Evolutionary conservation across 305 asterid genomes (phyloP), one percentile per base, ranked within the genome.

Genomic region (Fraxinus platypoda): DNA sequence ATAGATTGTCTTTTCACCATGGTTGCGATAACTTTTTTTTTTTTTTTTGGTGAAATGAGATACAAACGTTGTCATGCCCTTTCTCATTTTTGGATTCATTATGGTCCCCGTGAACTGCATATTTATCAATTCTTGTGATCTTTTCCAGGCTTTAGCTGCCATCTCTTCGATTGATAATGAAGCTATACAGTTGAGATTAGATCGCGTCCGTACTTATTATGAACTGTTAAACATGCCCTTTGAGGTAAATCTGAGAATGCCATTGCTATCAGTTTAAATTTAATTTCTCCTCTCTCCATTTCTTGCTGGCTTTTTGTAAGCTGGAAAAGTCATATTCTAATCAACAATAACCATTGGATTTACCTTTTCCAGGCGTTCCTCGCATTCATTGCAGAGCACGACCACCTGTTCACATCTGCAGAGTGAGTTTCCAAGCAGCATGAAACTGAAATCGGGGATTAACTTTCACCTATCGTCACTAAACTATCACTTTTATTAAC

Each of bases 201-300:
- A 97, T 85, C 97, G 87, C 80, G 97, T 97, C 74, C 92, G 98
- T 25, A 93, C 97, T 52, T 97, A 92, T 85, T 97, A 92, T 87
- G 99, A 95, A 90, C 88, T 95, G 37, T 83, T 97, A 81, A 97
- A 94, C 89, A 90, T 97, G 98, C 99, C 99, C 54, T 92, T 94
- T 83, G 98, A 97, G 97, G 99, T 97, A 90, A 92, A 79, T 64
- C 81, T 54, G 34, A 52, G 62, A 74, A 76, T 57, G 26, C 41
- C 25, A 28, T 78, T 78, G 35, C 49, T 34, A 78, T 52, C 78
- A 78, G 21, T 74, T 75, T 34, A 28, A 75, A 59, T 19, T 71
- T 9, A 21, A 43, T 30, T 75, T 81, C 38, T 80, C 74, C 31
- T 30, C 37, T 26, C 30, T 54, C 68, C 28, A 15, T 31, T 30